Evolutionary conservation across 2,329 filamentous ascomycete genomes (phyloP).

Genomic region (Penicillium sp.): DNA sequence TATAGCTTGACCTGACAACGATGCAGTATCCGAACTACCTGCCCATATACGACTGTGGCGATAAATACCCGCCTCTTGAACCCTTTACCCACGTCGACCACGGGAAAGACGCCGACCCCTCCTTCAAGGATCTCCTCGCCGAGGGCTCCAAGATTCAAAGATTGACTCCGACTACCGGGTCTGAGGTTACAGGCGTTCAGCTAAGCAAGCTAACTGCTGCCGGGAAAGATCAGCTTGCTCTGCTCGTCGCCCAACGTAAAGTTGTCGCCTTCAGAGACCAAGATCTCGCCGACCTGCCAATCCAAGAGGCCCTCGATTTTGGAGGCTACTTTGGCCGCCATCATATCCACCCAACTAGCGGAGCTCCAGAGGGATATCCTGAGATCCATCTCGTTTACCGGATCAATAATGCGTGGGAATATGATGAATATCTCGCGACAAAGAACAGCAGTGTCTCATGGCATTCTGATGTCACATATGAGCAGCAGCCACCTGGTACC

Average conservation of each 20-base stretch:
- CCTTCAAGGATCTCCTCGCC: constrained; percentile 43
- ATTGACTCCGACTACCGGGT: constrained; percentile 35
- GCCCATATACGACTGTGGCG: constrained; percentile 23
- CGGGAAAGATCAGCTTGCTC: constrained; percentile 35
- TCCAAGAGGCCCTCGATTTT: constrained; percentile 64
- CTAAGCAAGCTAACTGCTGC: constrained; percentile 29
- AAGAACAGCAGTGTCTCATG: constrained; percentile 76
- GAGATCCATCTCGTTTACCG: constrained; percentile 75
- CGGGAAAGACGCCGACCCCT: constrained; percentile 43
- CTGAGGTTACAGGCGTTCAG: constrained; percentile 35
- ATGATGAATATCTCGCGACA: constrained; percentile 60
- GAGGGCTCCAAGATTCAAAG: constrained; percentile 25
- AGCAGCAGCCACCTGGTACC: constrained; percentile 81
- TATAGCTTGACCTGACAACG: neutral
- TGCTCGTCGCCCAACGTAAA: constrained; percentile 36
- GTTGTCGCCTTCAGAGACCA: constrained; percentile 51
- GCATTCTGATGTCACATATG: constrained; percentile 85
- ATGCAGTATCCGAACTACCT: constrained; percentile 28
- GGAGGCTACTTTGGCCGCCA: constrained; percentile 73
- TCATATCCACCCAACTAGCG: constrained; percentile 74
- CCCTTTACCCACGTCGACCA: constrained; percentile 44
- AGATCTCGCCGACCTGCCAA: constrained; percentile 66
- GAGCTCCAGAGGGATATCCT: constrained; percentile 66
- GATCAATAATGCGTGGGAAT: constrained; percentile 58
- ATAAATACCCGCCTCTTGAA: constrained; percentile 40